phyloP scores from a whole-genome alignment of 768 basidiomycete genomes.

The Lactarius deliciosus region DNA sequence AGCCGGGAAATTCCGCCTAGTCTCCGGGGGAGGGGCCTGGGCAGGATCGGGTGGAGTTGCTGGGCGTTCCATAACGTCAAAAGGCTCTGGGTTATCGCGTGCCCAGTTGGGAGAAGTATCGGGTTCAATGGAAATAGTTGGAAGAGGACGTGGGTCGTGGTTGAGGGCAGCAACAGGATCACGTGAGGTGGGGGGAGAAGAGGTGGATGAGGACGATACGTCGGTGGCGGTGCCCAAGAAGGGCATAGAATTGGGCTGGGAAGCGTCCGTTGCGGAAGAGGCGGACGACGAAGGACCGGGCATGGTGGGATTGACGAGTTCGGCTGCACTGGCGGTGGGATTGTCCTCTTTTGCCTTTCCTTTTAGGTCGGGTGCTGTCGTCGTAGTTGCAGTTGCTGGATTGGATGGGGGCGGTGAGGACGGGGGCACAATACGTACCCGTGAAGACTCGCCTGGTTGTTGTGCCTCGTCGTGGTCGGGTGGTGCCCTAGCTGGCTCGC shows the following conservation, averaged over 20 bases:
- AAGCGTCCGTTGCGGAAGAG: slow-evolving; percentile 10
- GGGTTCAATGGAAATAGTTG: slow-evolving; percentile 2
- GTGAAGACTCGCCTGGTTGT: slow-evolving; percentile 8
- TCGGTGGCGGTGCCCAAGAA: slow-evolving; percentile 14
- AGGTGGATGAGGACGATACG: slow-evolving; percentile 1
- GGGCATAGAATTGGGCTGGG: slow-evolving; percentile 7
- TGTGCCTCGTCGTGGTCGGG: slow-evolving; percentile 13
- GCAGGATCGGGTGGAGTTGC: slow-evolving; percentile 28
- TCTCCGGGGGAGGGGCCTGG: slow-evolving; percentile 31
- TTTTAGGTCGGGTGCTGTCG: background rate
- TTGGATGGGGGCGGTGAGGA: background rate
- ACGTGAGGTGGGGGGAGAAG: slow-evolving; percentile 20
- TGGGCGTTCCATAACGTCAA: slow-evolving; percentile 26
- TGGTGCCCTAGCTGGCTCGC: slow-evolving; percentile 1
- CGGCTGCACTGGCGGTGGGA: background rate
- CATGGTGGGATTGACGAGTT: background rate
- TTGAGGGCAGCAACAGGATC: slow-evolving; percentile 25
- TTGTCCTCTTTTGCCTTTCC: slow-evolving; percentile 17
- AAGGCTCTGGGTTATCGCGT: slow-evolving; percentile 14
- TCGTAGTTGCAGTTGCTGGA: background rate
- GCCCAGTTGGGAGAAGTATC: background rate
- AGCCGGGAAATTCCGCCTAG: slow-evolving; percentile 58
- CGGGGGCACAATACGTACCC: background rate
- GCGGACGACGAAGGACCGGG: slow-evolving; percentile 17
- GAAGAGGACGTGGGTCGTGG: slow-evolving; percentile 20